Conservation (phyloP, 257 asterid genomes). For the Handroanthus guayacan region DNA sequence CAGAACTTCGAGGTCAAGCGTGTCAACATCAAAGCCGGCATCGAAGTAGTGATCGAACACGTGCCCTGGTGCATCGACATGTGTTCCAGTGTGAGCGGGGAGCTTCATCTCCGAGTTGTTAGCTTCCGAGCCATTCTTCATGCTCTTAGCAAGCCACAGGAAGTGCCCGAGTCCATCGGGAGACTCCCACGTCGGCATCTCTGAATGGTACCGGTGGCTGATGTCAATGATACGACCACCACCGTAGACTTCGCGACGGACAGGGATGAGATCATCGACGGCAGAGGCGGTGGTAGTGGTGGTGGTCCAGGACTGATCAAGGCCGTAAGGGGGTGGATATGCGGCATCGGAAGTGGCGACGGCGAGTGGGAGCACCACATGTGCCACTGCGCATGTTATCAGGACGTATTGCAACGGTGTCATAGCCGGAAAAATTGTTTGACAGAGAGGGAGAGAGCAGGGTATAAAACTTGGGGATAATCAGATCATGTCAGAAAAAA, state of each 20-base stretch:
- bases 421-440: constrained; percentile 27
- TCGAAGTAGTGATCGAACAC: constrained; percentile 82
- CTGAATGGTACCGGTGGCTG: constrained; percentile 66
- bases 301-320: constrained; percentile 40
- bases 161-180: constrained; percentile 78
- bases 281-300: constrained; percentile 24
- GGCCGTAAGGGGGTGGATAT: constrained; percentile 77
- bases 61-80: constrained; percentile 96
- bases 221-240: constrained; percentile 88
- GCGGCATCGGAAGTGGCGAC: constrained; percentile 53
- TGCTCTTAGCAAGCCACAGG: constrained; percentile 73
- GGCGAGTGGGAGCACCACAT: constrained; percentile 31
- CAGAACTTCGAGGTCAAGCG: constrained; percentile 91
- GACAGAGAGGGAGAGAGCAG: background rate
- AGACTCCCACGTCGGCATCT: constrained; percentile 83
- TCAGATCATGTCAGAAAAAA: background rate
- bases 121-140: constrained; percentile 86
- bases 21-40: constrained; percentile 93
- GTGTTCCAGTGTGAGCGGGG: constrained; percentile 91
- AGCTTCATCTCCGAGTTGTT: constrained; percentile 91
- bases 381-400: constrained; percentile 44
- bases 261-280: constrained; percentile 52
- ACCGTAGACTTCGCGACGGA: constrained; percentile 83
- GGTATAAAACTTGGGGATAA: constrained; percentile 9
- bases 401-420: constrained; percentile 35